Evolutionary conservation across 2,329 filamentous ascomycete genomes (phyloP), one percentile per base, ranked within the genome.

Genomic region (Aspergillus melleus): DNA sequence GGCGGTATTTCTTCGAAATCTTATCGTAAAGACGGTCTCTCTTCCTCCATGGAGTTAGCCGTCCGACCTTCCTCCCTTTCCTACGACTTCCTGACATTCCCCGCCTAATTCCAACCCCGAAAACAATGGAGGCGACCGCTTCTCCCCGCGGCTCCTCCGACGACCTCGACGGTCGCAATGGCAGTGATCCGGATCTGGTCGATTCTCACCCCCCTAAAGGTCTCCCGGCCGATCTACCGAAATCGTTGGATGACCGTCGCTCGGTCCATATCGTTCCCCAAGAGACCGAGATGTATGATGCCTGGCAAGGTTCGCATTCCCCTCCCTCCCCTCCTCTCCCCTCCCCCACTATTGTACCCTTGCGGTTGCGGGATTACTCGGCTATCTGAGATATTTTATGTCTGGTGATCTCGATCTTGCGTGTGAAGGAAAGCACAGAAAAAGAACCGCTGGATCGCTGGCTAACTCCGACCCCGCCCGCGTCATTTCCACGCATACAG

Each of bases 261-360:
- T 83, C 83, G 70, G 84, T 90, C 36, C 85, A 88, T 4, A 82
- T 81, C 51, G 87, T 88, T 63, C 85, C 88, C 64, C 84, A 90
- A 58, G 95, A 98, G 81, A 96, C 93, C 46, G 95, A 98, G 81
- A 92, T 97, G 80, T 99, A 98, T 76, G 95, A 99, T 84, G 95
- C 92, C 68, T 99, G 95, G 95, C 92, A 98, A 88, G 94, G 94
- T 89, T 75, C 73, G 82, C 63, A 80, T 32, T 53, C 52, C 50
- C 24, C 29, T 19, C n/a, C 30, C 44, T 29, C 57, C 46, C 56
- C 57, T 51, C 55, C 46, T 53, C 51, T 36, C 19, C 52, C 53
- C 46, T 52, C 51, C 42, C 19, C 22, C 50, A 52, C 50, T 54
- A 29, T 29, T 29, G 26, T 29, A 29, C 26, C 24, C 26, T 8